Base-by-base conservation (phyloP, 2,329 filamentous ascomycete species). In the Hortaea sp. region DNA sequence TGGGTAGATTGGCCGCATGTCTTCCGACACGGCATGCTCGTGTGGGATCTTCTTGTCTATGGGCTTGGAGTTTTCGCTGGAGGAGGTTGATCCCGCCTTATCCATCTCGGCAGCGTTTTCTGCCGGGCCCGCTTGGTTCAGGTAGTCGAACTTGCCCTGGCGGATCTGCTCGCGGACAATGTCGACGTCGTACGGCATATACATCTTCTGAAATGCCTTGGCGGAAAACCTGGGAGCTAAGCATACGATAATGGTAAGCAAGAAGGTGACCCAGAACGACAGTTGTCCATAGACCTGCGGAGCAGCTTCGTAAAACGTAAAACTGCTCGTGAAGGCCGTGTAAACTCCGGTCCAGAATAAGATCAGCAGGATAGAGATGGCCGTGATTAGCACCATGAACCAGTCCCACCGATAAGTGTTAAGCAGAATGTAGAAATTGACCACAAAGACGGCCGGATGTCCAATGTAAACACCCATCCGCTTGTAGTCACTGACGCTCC, bases 321-420 rank as follows among this genome's bases (percentile, higher is more conserved):
- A 75, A 41, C 77, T 76, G 1, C 66, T 65, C 20, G 70, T 70
- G 58, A 79, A 78, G 2, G 76, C 74, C 0, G 82, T 81, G 69
- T 94, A 98, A 34, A 94, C 76, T 29, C 88, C 92, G 5, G 92
- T 95, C 88, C 92, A 97, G 70, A 94, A 84, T 74, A 88, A 98
- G 61, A 97, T 79, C 58, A 95, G 78, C 29, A 97, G 65, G 51
- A 85, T 84, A 68, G 88, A 95, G 65, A 97, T 77, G 27, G 69
- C 68, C 43, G 94, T 84, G 51, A 95, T 83, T 49, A 95, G 71
- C 20, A 89, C 68, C 69, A 94, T 94, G 59, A 98, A 74, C 90
- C 90, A 98, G 65, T 98, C 92, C 92, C 92, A 98, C 50, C 90
- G 81, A 66, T 95, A 97, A 1, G 86, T 94, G 68, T 98, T 98